Conservation (phyloP, 257 asterid genomes). For the Nicotiana tomentosiformis region DNA sequence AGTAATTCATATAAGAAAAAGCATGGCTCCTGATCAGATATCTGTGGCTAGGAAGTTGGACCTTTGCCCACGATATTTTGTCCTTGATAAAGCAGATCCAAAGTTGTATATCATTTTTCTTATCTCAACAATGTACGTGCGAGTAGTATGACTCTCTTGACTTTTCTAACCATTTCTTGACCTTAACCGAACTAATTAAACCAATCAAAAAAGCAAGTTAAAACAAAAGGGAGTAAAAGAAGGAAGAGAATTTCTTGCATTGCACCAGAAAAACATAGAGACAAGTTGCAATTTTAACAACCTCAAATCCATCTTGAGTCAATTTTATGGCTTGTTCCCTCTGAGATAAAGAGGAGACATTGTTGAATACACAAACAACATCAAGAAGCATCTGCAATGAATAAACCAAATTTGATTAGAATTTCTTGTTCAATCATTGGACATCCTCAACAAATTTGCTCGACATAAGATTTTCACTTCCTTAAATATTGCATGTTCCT, state of each 20-base stretch:
- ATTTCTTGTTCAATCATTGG: neutral
- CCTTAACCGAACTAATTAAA: neutral
- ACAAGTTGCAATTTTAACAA: conserved; percentile 4
- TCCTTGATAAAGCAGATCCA: neutral
- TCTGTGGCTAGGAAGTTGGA: neutral
- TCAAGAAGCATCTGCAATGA: conserved; percentile 69
- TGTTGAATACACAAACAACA: conserved; percentile 55
- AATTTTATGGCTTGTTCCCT: conserved; percentile 64
- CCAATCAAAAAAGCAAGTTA: neutral
- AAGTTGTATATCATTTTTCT: neutral
- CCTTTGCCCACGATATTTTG: neutral
- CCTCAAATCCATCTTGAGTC: conserved; percentile 78
- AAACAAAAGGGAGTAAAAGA: neutral
- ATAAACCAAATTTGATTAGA: neutral
- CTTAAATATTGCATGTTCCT: neutral
- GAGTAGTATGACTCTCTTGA: neutral
- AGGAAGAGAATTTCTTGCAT: neutral
- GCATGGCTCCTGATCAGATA: neutral
- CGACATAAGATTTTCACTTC: neutral
- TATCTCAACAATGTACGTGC: neutral
- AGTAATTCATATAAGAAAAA: neutral
- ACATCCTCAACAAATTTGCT: neutral
- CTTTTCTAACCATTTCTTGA: neutral
- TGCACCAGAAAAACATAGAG: neutral
- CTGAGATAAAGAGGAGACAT: conserved; percentile 57